These are phyloP conservation scores for Ophiostoma sp. DNA, from an alignment of 2,329 filamentous ascomycete species.

Conservation along the genomic window DNA sequence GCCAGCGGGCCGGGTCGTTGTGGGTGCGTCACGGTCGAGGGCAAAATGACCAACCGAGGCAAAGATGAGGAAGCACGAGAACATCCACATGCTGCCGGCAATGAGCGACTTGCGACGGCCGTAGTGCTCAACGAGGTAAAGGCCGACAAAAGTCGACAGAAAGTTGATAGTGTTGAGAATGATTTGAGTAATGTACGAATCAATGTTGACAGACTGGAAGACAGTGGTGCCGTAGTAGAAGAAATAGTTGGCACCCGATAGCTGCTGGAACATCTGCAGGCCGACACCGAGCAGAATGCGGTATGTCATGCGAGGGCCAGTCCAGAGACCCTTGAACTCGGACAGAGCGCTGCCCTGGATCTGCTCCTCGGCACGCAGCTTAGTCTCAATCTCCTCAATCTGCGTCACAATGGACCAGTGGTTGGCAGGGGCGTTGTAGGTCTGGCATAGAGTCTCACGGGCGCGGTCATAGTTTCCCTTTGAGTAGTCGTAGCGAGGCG, in stretches of 20 bases:
- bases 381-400: slow-evolving; percentile 25
- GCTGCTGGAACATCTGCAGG: slow-evolving; percentile 63
- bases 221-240: slow-evolving; percentile 60
- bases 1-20: slow-evolving; percentile 42
- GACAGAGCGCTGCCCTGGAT: slow-evolving; percentile 43
- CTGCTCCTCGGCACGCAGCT: slow-evolving; percentile 39
- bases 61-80: slow-evolving; percentile 60
- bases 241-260: slow-evolving; percentile 56
- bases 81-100: slow-evolving; percentile 62
- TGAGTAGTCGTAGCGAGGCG: slow-evolving; percentile 42
- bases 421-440: slow-evolving; percentile 24
- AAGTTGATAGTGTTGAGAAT: slow-evolving; percentile 41
- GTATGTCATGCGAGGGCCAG: slow-evolving; percentile 54
- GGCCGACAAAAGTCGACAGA: slow-evolving; percentile 59
- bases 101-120: slow-evolving; percentile 65
- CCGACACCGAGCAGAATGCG: slow-evolving; percentile 58
- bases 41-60: slow-evolving; percentile 48
- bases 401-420: slow-evolving; percentile 24
- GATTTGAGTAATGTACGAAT: slow-evolving; percentile 63
- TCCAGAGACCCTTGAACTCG: slow-evolving; percentile 57
- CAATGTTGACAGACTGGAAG: slow-evolving; percentile 61
- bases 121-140: slow-evolving; percentile 63
- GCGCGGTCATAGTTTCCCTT: slow-evolving; percentile 23
- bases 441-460: slow-evolving; percentile 20
- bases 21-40: slow-evolving; percentile 38